These are phyloP conservation scores for Podospora bellae-mahoneyi DNA, from an alignment of 495 filamentous ascomycete species.

Conservation along the genomic window DNA sequence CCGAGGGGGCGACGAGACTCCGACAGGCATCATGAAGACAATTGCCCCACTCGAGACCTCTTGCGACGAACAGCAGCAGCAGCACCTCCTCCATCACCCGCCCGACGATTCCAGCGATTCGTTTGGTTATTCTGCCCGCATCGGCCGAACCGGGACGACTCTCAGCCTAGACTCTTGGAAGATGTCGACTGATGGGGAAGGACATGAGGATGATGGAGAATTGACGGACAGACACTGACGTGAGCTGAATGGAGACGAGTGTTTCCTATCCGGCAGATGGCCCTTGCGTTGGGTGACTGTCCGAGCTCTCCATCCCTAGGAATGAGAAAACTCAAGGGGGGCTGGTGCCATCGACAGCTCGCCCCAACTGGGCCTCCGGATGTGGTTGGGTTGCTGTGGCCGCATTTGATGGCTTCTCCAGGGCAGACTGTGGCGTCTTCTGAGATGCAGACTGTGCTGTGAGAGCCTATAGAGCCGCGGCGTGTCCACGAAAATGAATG, in stretches of 20 bases:
- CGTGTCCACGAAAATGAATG: neutral
- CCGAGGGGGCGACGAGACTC: neutral
- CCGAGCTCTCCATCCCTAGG: neutral
- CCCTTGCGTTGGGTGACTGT: neutral
- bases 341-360: neutral
- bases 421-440: neutral
- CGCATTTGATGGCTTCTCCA: constrained; percentile 1
- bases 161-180: neutral
- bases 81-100: constrained; percentile 1
- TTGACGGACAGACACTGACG: neutral
- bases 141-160: neutral
- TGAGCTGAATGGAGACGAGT: neutral
- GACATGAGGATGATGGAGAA: neutral
- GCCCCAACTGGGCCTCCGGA: neutral
- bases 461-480: neutral
- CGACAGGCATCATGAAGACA: neutral
- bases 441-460: neutral
- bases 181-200: neutral
- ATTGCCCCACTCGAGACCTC: neutral
- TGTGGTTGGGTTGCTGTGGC: constrained; percentile 2
- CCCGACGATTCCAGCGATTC: neutral
- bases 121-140: neutral
- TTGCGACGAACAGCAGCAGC: neutral
- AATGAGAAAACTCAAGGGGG: neutral
- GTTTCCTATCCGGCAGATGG: neutral